Percentiles rank a stretch among this genome's conserved stretches.
phyloP scores from a whole-genome alignment of 441 rosid genomes.

The Croton setiger region DNA sequence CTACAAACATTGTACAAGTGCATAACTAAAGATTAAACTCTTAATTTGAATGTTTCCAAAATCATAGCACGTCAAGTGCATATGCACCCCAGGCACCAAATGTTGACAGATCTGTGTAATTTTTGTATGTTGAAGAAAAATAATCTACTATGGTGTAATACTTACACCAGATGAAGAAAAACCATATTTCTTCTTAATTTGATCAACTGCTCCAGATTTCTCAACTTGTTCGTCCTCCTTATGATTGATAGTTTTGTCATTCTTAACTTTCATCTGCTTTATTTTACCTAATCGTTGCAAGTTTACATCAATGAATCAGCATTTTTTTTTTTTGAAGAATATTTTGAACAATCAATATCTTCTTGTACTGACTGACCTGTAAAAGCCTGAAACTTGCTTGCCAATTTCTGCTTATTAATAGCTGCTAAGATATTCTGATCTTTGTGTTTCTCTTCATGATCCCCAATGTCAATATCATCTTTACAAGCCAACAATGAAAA shows the following conservation, averaged over 20 bases:
- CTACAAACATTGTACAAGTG: conserved; percentile 34
- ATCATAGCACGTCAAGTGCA: background rate
- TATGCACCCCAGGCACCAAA: background rate
- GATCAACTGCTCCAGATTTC: conserved; percentile 53
- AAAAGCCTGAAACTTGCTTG: conserved; percentile 61
- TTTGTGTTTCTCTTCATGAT: conserved; percentile 55
- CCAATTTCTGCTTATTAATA: conserved; percentile 67
- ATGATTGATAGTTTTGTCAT: conserved; percentile 44
- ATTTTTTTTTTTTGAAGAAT: background rate
- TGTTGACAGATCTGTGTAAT: background rate
- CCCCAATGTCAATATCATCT: conserved; percentile 89
- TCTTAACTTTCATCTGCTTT: conserved; percentile 63
- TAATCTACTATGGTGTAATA: background rate
- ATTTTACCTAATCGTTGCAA: conserved; percentile 46
- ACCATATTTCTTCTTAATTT: conserved; percentile 89
- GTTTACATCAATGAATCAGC: conserved; percentile 2
- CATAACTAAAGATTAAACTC: background rate
- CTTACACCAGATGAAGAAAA: conserved; percentile 64
- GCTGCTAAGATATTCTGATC: conserved; percentile 59
- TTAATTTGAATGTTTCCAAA: background rate
- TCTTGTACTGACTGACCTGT: conserved; percentile 60
- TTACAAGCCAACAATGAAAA: conserved; percentile 18
- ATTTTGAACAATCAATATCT: background rate
- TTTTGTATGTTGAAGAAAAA: background rate
- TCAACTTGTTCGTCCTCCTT: conserved; percentile 60